phyloP scores from a whole-genome alignment of 1,139 yeast species.

The Geotrichum citri-aurantii region DNA sequence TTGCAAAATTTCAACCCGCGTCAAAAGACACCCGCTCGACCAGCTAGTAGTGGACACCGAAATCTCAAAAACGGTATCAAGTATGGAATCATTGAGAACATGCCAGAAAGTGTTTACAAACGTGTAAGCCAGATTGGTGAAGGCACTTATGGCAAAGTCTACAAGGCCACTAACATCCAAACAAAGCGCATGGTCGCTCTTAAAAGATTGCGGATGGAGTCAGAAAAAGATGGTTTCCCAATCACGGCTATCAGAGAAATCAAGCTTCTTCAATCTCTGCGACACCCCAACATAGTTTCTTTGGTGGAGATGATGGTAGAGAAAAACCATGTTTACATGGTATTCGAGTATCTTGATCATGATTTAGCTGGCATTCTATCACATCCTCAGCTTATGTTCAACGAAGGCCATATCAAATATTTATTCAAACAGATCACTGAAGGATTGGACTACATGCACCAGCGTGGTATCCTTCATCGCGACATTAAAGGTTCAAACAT shows the following conservation, averaged over 20 bases:
- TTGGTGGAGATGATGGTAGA: conserved; percentile 89
- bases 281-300: conserved; percentile 76
- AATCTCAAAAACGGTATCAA: neutral
- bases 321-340: conserved; percentile 71
- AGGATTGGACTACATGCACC: conserved; percentile 78
- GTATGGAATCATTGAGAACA: conserved; percentile 14
- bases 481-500: conserved; percentile 95
- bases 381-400: conserved; percentile 61
- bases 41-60: neutral
- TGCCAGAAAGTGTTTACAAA: conserved; percentile 35
- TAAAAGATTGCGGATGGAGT: conserved; percentile 74
- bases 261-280: conserved; percentile 76
- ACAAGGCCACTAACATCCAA: conserved; percentile 64
- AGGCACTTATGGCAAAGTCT: conserved; percentile 79
- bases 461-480: conserved; percentile 74
- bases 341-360: conserved; percentile 89
- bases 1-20: neutral
- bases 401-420: conserved; percentile 67
- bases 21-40: neutral
- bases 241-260: conserved; percentile 93
- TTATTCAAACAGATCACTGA: conserved; percentile 70
- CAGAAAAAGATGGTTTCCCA: conserved; percentile 92
- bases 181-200: conserved; percentile 75
- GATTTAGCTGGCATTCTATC: conserved; percentile 84
- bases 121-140: conserved; percentile 61